Percentiles rank a stretch among this genome's conserved stretches.
phyloP scores from a whole-genome alignment of 768 basidiomycete species.

The Gymnopilus junonius region DNA sequence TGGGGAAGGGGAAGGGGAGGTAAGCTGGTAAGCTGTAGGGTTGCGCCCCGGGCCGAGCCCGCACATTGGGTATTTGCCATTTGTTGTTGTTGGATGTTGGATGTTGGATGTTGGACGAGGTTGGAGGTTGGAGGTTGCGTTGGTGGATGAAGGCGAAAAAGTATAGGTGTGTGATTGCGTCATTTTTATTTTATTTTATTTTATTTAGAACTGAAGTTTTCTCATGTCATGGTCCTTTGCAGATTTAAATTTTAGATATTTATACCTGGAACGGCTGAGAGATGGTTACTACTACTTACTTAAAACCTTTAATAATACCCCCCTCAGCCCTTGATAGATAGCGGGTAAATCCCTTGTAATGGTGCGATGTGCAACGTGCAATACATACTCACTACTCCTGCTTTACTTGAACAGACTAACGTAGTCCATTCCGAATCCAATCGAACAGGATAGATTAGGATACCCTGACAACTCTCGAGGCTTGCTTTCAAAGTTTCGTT shows the following conservation, averaged over 20 bases:
- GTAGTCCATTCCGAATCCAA: no score
- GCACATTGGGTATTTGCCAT: no score
- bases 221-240: not conserved
- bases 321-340: not conserved
- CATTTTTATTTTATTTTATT: not conserved
- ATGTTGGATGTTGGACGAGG: no score
- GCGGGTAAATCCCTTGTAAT: not conserved
- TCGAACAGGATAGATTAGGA: no score
- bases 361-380: not conserved
- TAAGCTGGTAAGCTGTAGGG: slow-evolving; percentile 9
- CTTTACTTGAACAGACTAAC: no score
- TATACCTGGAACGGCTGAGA: not conserved
- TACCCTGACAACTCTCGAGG: no score
- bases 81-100: not conserved
- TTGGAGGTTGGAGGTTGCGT: no score
- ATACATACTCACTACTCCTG: not conserved
- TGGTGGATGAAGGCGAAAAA: no score
- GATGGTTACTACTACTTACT: no score
- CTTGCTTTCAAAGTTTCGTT: no score
- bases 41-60: no score
- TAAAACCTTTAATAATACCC: not conserved
- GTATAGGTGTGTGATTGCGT: not conserved
- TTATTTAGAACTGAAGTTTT: no score
- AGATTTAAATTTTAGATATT: not conserved
- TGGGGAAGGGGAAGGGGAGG: slow-evolving; percentile 26